Base-by-base conservation (phyloP, 148 eudicot species). In the Arctostaphylos glauca region DNA sequence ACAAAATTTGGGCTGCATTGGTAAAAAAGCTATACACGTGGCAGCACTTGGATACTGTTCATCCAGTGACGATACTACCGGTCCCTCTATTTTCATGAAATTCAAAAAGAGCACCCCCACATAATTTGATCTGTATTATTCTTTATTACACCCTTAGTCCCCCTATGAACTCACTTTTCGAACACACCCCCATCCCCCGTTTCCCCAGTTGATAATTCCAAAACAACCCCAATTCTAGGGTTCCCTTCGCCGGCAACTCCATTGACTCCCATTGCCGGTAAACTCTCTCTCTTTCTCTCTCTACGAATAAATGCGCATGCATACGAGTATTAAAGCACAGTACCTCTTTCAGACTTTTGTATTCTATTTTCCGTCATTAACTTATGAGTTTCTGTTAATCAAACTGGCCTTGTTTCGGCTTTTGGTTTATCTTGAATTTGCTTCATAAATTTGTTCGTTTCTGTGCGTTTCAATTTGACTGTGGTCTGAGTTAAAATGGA, bases 161-260 rank as follows among this genome's bases (percentile, higher is more conserved):
- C 72, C 21, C 46, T 18, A 12, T 13, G 5, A 12, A 44, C 21
- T 1, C 49, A n/a, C 54, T 59, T 79, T 79, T 60, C 72, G 72
- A 60, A 5, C 41, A 47, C 53, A 19, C 71, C 71, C 81, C 81
- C 50, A 48, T 47, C 72, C 38, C 19, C 46, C 54, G 44, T 60
- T 46, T 60, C 15, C 18, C 55, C 25, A 3, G 5, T 21, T 47
- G 25, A 77, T 71, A 71, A 71, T 54, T 43, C 64, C 66, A 18
- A 71, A 41, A 78, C 9, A 53, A 46, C 80, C 80, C 67, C 67
- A 78, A 25, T 81, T n/a, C 53, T 13, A 12, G 77, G 66, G 41
- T 72, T 53, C n/a, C 12, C 41, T 81, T 21, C 64, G 41, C 49
- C 76, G 60, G 25, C 25, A 23, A 52, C 76, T 67, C 77, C 77